phyloP scores from a whole-genome alignment of 805 yeast genomes.

The Millerago galiae region DNA sequence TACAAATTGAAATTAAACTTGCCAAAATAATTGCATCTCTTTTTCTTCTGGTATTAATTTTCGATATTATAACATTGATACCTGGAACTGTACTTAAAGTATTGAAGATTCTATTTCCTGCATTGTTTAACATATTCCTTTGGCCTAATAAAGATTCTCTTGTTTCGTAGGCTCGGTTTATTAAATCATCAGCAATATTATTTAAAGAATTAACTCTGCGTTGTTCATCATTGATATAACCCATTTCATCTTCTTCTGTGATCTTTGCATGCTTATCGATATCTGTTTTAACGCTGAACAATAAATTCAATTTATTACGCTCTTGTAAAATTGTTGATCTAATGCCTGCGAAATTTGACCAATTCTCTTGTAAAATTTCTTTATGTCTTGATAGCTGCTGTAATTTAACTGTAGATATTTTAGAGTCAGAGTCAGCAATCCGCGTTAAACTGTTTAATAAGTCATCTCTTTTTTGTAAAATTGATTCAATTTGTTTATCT shows the following conservation, averaged over 20 bases:
- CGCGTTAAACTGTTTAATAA: conserved; percentile 44
- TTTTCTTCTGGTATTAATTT: conserved; percentile 82
- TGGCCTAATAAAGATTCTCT: conserved; percentile 80
- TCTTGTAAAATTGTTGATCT: conserved; percentile 58
- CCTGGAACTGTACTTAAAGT: conserved; percentile 77
- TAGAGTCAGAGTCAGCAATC: conserved; percentile 48
- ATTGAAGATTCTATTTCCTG: conserved; percentile 56
- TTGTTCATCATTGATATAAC: conserved; percentile 74
- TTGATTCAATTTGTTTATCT: conserved; percentile 43
- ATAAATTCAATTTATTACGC: conserved; percentile 66
- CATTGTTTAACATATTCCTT: conserved; percentile 52
- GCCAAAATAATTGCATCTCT: conserved; percentile 86
- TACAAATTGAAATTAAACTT: conserved; percentile 62
- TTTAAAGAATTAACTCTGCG: conserved; percentile 67
- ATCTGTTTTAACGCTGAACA: conserved; percentile 73
- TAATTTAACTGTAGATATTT: conserved; percentile 62
- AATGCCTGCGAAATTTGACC: conserved; percentile 54
- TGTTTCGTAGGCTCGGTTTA: conserved; percentile 83
- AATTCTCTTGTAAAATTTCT: conserved; percentile 68
- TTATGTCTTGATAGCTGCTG: conserved; percentile 81
- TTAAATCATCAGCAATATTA: conserved; percentile 67
- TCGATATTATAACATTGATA: conserved; percentile 61
- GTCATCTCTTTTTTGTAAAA: conserved; percentile 48
- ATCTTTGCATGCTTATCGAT: conserved; percentile 60
- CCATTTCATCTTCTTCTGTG: conserved; percentile 42